These are phyloP conservation scores for Jamesozyma rosinii DNA, from an alignment of 805 yeast species.

Conservation along the genomic window DNA sequence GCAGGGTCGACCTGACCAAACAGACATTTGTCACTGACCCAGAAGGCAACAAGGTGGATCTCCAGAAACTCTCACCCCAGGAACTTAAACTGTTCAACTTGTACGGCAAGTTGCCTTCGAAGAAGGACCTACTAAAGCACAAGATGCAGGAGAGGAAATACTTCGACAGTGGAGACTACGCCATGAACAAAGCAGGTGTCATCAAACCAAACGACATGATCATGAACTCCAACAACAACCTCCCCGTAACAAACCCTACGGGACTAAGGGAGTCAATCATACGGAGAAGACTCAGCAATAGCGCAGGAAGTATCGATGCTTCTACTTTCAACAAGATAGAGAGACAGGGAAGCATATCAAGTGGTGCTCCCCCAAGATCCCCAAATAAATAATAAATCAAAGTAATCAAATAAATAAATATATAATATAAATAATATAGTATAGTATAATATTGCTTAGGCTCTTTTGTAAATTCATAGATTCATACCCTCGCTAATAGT, in stretches of 20 bases:
- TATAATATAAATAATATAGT: background rate
- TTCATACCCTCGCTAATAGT: background rate
- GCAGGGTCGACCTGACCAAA: slow-evolving; percentile 19
- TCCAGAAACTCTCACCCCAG: slow-evolving; percentile 58
- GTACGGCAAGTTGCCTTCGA: slow-evolving; percentile 81
- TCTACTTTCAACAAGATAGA: slow-evolving; percentile 8
- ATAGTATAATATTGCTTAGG: background rate
- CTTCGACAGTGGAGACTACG: slow-evolving; percentile 92
- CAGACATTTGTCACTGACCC: slow-evolving; percentile 6
- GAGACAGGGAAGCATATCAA: slow-evolving; percentile 31
- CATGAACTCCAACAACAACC: slow-evolving; percentile 22
- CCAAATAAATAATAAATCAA: slow-evolving; percentile 20
- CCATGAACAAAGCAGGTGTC: slow-evolving; percentile 64
- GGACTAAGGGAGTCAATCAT: slow-evolving; percentile 29
- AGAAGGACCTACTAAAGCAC: slow-evolving; percentile 62
- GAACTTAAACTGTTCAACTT: slow-evolving; percentile 68
- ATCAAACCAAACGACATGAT: slow-evolving; percentile 21
- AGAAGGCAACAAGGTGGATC: slow-evolving; percentile 33
- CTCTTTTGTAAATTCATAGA: no score
- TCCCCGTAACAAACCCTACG: slow-evolving; percentile 31
- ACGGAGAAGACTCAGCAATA: slow-evolving; percentile 29
- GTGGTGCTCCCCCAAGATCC: slow-evolving; percentile 31
- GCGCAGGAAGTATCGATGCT: slow-evolving; percentile 25
- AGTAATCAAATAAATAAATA: background rate
- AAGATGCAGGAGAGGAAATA: slow-evolving; percentile 82